A percentile compares a stretch with the other conserved stretches of the same genome.
These are phyloP conservation scores for Chloris gayana DNA, from an alignment of 176 grass and related monocot genomes.

Conservation along the genomic window DNA sequence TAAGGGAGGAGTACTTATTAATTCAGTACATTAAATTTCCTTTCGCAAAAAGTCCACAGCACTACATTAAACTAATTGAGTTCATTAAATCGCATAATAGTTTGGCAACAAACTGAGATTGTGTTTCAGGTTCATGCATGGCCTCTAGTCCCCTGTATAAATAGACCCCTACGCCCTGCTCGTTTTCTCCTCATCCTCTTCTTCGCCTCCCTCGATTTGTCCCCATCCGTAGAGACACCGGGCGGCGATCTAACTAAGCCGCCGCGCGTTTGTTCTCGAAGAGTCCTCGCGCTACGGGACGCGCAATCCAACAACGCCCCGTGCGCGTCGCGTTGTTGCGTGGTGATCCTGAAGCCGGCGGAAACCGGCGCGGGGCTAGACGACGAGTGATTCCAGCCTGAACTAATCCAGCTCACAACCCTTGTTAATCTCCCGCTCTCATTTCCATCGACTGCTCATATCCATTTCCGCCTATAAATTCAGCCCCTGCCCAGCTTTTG, in stretches of 20 bases:
- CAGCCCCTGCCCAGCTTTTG: slow-evolving; percentile 13
- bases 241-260: slow-evolving; percentile 22
- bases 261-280: not conserved
- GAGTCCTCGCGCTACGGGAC: slow-evolving; percentile 22
- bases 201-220: not conserved
- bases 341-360: slow-evolving; percentile 33
- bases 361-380: slow-evolving; percentile 31
- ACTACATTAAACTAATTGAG: too few relatives aligned
- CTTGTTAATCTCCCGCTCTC: slow-evolving; percentile 19
- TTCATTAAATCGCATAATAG: not conserved
- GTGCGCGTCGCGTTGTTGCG: slow-evolving; percentile 20
- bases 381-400: slow-evolving; percentile 30
- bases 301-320: slow-evolving; percentile 35
- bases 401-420: not conserved
- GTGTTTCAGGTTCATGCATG: not conserved
- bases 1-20: too few relatives aligned
- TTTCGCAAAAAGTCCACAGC: not conserved
- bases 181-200: slow-evolving; percentile 20
- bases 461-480: slow-evolving; percentile 45
- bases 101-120: not conserved
- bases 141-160: slow-evolving; percentile 21
- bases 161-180: not conserved
- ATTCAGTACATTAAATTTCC: too few relatives aligned
- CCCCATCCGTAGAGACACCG: not conserved
- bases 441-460: slow-evolving; percentile 39